Evolutionary conservation across 257 asterid genomes (phyloP).

Genomic region (Petunia secreta): DNA sequence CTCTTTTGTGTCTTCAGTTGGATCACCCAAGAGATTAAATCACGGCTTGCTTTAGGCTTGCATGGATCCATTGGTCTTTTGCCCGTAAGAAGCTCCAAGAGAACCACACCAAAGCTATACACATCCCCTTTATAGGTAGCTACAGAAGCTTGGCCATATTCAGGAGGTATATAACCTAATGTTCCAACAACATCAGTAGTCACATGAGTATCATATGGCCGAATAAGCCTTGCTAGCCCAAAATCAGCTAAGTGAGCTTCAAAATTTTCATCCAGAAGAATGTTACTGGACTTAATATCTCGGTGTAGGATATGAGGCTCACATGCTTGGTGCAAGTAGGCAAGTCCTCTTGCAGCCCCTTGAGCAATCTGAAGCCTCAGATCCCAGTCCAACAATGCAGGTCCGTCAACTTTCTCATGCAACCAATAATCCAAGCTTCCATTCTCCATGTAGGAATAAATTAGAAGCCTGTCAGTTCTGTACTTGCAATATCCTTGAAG

Average conservation of each 20-base stretch:
- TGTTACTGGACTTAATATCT: slow-evolving; percentile 83
- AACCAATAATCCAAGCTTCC: slow-evolving; percentile 90
- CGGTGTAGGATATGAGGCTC: slow-evolving; percentile 82
- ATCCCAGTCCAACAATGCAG: slow-evolving; percentile 66
- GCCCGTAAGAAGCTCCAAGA: slow-evolving; percentile 86
- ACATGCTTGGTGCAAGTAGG: slow-evolving; percentile 74
- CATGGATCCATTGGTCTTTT: slow-evolving; percentile 88
- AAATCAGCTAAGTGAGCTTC: slow-evolving; percentile 86
- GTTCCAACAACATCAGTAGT: slow-evolving; percentile 88
- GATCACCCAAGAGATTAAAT: slow-evolving; percentile 68
- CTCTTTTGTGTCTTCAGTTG: slow-evolving; percentile 57
- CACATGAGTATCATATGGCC: slow-evolving; percentile 79
- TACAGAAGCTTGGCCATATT: slow-evolving; percentile 74
- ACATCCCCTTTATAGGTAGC: slow-evolving; percentile 86
- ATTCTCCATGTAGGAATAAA: slow-evolving; percentile 86
- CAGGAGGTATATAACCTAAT: slow-evolving; percentile 93
- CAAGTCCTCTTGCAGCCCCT: slow-evolving; percentile 78
- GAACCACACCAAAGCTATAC: slow-evolving; percentile 89
- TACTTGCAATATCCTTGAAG: slow-evolving; percentile 79
- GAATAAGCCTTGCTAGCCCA: slow-evolving; percentile 82
- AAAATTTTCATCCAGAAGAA: slow-evolving; percentile 61
- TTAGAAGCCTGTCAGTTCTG: slow-evolving; percentile 63
- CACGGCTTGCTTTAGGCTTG: slow-evolving; percentile 63
- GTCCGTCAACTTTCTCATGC: slow-evolving; percentile 69
- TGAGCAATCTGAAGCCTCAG: slow-evolving; percentile 61